Evolutionary conservation across 1,139 yeast species (phyloP).

Genomic region (Hyphopichia pseudoburtonii): DNA sequence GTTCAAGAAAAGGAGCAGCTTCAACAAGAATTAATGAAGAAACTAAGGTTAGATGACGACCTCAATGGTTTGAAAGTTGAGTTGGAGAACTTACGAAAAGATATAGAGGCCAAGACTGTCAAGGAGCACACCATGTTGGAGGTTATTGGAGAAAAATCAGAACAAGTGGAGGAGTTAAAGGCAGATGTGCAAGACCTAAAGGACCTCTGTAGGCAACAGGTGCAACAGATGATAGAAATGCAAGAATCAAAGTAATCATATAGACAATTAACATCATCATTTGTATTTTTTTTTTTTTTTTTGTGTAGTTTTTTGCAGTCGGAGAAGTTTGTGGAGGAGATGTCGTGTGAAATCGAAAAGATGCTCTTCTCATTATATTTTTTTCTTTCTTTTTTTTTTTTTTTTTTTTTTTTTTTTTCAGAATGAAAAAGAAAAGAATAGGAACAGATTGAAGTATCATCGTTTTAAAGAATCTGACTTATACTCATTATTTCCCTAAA

Average conservation of each 20-base stretch:
- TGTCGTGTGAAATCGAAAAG: slow-evolving; percentile 1
- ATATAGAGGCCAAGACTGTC: slow-evolving; percentile 37
- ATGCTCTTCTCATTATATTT: neutral
- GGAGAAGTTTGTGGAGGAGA: too few species aligned
- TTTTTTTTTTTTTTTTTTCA: neutral
- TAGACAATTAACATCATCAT: neutral
- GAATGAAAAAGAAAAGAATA: neutral
- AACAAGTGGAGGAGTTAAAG: slow-evolving; percentile 75
- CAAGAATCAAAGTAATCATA: slow-evolving; percentile 31
- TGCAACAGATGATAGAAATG: slow-evolving; percentile 78
- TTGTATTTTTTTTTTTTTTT: neutral
- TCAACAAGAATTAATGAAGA: slow-evolving; percentile 59
- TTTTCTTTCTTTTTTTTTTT: too few species aligned
- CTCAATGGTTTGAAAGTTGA: slow-evolving; percentile 35
- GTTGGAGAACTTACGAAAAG: slow-evolving; percentile 32
- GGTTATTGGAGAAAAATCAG: slow-evolving; percentile 85
- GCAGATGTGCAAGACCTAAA: slow-evolving; percentile 91
- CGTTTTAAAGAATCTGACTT: too few species aligned
- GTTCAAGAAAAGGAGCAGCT: slow-evolving; percentile 62
- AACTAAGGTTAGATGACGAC: slow-evolving; percentile 48
- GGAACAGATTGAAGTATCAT: too few species aligned
- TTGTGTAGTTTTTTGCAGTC: neutral
- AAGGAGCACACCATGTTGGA: slow-evolving; percentile 66
- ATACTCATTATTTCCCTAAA: too few species aligned
- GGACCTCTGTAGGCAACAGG: slow-evolving; percentile 77